Base-by-base conservation (phyloP, 129 eudicot species). In the Centella asiatica region DNA sequence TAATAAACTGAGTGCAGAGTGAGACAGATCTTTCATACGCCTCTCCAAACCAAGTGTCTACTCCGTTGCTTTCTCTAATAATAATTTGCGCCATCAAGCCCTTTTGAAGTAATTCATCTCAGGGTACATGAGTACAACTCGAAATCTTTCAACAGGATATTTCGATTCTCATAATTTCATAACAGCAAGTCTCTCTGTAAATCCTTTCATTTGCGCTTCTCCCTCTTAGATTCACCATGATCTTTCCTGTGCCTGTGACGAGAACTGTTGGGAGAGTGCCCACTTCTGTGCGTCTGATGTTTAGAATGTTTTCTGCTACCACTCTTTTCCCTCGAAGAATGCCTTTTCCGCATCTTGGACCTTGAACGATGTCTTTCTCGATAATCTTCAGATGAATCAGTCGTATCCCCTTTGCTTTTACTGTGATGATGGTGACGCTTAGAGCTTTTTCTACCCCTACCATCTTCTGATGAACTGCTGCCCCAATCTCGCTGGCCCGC, bases 221-320 rank as follows among this genome's bases (percentile, higher is more conserved):
- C 85, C 50, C 72, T 77, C 78, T 69, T 83, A 46, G 74, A 32
- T 24, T 83, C 85, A 61, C 69, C 62, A 15, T 64, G 72, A 19
- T 66, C 85, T 69, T 74, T 83, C 64, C 65, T 81, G 24, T 74
- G 70, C 57, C 80, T 57, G 66, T 74, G 85, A 48, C 73, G 86
- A 20, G 86, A 72, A 70, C 79, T 79, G 60, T 75, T 56, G 0
- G 88, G 71, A 19, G 92, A 78, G 39, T 61, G 77, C 44, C 63
- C 67, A 37, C 74, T 62, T 75, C 75, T 74, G 71, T 77, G 80
- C 61, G 79, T 85, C 48, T 74, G 76, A 72, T 81, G 87, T 81
- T 79, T 83, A 0, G 95, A 79, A 62, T 66, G 85, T 60, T 80
- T 86, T 71, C 77, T 86, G 59, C 82, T 73, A 52, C 86, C 63